Base-by-base conservation (phyloP, 441 rosid species). In the Metrosideros polymorpha region DNA sequence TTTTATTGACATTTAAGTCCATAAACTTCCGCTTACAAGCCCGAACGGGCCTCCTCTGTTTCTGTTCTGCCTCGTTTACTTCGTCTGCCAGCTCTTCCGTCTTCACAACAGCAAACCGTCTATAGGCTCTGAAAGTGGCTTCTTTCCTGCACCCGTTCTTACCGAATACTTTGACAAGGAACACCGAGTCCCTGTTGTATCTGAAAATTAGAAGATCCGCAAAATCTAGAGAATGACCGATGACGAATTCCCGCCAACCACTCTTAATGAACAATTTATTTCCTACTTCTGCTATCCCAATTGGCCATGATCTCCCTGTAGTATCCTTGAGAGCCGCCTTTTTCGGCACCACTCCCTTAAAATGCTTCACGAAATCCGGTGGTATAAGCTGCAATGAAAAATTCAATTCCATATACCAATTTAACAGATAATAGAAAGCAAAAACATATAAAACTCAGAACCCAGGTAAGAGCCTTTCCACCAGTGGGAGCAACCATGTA, bases 71-170 rank as follows among this genome's bases (percentile, higher is more conserved):
- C 42, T 61, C 75, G 0, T 61, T 30, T 18, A 35, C 42, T 17
- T 45, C 85, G 47, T 88, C 75, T 12, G 51, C 66, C 30, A 83
- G 86, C 29, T 7, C 42, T 86, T 86, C 91, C 59, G 75, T 63
- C 87, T 89, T 86, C 71, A 89, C 88, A 27, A 9, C 57, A 54
- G 24, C 29, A 19, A 7, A 7, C 18, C 25, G 22, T 12, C 25
- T 43, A 14, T 51, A 32, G 30, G 51, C 29, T 14, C 45, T 12
- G 12, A 14, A n/a, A 56, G 17, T 49, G 52, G 54, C 87, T 77
- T 79, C 79, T 85, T 89, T 92, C 66, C 53, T 83, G 86, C 92
- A 89, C 43, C 93, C 91, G 53, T 87, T 86, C 87, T n/a, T 84
- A 29, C 88, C 85, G 32, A 84, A 92, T 35, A 92, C 30, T 52